Conservation (phyloP, 2,329 filamentous ascomycete genomes). For the Cyphellophora attinorum region DNA sequence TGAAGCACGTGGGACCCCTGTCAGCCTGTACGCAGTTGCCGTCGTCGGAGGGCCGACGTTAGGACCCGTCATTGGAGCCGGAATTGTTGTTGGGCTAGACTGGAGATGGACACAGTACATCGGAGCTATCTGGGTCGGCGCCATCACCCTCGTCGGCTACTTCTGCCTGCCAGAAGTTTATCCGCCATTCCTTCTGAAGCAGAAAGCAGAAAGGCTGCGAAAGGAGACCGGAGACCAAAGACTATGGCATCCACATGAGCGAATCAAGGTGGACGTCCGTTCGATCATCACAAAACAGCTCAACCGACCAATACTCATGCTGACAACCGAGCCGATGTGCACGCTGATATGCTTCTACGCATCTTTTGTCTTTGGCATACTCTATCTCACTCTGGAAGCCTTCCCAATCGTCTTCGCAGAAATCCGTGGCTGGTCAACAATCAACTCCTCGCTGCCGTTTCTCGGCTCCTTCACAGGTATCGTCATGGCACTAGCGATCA, state of each 20-base stretch:
- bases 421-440: slow-evolving; percentile 31
- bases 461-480: slow-evolving; percentile 37
- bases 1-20: slow-evolving; percentile 28
- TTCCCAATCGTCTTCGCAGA: slow-evolving; percentile 40
- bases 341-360: slow-evolving; percentile 35
- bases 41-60: slow-evolving; percentile 33
- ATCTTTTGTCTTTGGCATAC: slow-evolving; percentile 36
- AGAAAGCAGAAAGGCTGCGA: slow-evolving; percentile 28
- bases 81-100: slow-evolving; percentile 26
- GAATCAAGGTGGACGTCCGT: slow-evolving; percentile 29
- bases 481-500: slow-evolving; percentile 28
- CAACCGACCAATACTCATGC: slow-evolving; percentile 33
- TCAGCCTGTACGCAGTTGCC: slow-evolving; percentile 30
- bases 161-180: slow-evolving; percentile 32
- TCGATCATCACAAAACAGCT: slow-evolving; percentile 35
- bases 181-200: slow-evolving; percentile 27
- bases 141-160: slow-evolving; percentile 19
- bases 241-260: slow-evolving; percentile 37
- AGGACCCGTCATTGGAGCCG: slow-evolving; percentile 33
- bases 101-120: slow-evolving; percentile 40
- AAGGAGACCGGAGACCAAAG: slow-evolving; percentile 28
- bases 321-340: slow-evolving; percentile 39
- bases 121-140: slow-evolving; percentile 30
- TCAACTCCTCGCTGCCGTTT: slow-evolving; percentile 37
- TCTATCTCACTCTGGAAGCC: slow-evolving; percentile 38